Conservation (phyloP, 495 filamentous ascomycete genomes). For the Corynascus novoguineensis region DNA sequence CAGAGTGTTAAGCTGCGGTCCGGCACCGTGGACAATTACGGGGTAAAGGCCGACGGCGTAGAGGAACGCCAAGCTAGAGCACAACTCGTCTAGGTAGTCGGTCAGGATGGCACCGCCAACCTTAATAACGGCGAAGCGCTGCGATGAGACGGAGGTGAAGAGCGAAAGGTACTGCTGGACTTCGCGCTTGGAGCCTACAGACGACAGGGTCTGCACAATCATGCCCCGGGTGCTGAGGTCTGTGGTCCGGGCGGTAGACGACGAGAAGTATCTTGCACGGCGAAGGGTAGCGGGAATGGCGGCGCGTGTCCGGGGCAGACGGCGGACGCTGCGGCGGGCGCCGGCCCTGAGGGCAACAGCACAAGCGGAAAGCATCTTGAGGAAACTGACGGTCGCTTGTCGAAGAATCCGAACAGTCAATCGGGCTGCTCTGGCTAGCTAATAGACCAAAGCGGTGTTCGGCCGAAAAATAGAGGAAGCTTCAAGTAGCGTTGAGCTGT, state of each 20-base stretch:
- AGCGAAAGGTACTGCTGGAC: conserved; percentile 98
- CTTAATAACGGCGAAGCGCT: conserved; percentile 99
- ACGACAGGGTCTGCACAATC: conserved; percentile 89
- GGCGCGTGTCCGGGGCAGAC: conserved; percentile 28
- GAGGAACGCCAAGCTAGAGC: conserved; percentile 81
- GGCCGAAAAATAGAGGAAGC: background rate
- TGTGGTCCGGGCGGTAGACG: conserved; percentile 35
- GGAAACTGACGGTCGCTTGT: background rate
- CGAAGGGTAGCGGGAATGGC: conserved; percentile 23
- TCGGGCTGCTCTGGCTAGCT: background rate
- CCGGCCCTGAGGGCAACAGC: conserved; percentile 40
- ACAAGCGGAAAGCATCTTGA: conserved; percentile 32
- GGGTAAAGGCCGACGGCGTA: conserved; percentile 95
- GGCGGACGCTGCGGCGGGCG: conserved; percentile 39
- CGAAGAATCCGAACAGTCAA: background rate
- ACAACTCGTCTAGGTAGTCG: conserved; percentile 85
- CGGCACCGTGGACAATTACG: conserved; percentile 93
- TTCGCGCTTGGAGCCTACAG: conserved; percentile 94
- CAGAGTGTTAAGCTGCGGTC: conserved; percentile 92
- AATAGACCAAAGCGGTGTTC: background rate
- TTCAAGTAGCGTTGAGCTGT: background rate
- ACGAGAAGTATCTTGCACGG: conserved; percentile 28
- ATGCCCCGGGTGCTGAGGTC: conserved; percentile 69
- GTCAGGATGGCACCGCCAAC: conserved; percentile 97
- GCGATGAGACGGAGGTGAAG: conserved; percentile 93